Evolutionary conservation across 306 rosid genomes (phyloP).

Genomic region (Trichosanthes truncata): DNA sequence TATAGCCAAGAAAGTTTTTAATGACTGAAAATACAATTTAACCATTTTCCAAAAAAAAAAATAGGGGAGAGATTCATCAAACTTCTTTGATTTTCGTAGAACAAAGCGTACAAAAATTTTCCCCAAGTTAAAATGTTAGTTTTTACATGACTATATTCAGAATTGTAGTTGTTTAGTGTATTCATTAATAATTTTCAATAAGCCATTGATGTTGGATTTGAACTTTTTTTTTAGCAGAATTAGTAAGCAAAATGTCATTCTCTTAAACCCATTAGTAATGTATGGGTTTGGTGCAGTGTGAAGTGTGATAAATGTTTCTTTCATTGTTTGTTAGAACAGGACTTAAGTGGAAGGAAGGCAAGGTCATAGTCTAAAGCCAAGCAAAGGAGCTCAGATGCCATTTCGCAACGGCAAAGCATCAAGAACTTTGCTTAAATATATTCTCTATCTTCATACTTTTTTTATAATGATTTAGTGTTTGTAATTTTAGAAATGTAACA

Average conservation of each 20-base stretch:
- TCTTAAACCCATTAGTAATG: background rate
- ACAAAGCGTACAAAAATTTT: too few species aligned
- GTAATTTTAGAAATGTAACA: background rate
- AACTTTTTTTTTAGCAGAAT: background rate
- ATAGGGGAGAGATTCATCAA: too few species aligned
- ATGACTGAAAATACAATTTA: too few species aligned
- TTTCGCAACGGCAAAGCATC: background rate
- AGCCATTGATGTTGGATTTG: background rate
- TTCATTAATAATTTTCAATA: background rate
- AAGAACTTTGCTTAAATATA: background rate
- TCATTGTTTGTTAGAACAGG: background rate
- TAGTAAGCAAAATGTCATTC: background rate
- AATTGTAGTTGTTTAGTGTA: background rate
- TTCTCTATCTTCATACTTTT: background rate
- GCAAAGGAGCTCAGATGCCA: background rate
- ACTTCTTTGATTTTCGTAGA: too few species aligned
- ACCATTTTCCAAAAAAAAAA: too few species aligned
- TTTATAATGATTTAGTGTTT: background rate
- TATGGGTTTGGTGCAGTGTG: background rate
- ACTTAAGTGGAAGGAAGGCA: constrained; percentile 8
- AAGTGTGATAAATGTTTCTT: background rate
- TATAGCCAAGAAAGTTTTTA: background rate
- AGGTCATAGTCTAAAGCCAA: background rate
- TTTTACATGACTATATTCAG: background rate
- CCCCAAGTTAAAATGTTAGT: background rate